Conservation (phyloP, 1,284 basidiomycete species). For the Trametes sp. region DNA sequence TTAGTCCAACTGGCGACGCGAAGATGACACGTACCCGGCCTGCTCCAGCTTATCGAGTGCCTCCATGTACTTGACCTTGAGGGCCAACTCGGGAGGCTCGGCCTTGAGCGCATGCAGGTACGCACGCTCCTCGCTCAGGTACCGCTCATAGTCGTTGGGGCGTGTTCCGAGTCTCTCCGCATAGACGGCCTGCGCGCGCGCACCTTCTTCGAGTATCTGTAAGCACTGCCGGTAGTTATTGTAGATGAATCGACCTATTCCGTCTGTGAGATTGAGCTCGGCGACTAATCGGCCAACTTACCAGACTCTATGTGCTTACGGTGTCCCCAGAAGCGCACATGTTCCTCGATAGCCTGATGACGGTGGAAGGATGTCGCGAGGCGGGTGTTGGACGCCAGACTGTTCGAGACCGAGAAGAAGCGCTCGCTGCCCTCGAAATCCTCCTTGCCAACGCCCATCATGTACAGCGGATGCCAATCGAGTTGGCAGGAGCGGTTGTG, state of each 20-base stretch:
- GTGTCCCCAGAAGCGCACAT: slow-evolving; percentile 25
- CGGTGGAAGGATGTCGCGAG: slow-evolving; percentile 39
- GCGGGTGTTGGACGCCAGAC: slow-evolving; percentile 34
- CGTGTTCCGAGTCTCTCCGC: slow-evolving; percentile 6
- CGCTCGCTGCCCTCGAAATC: slow-evolving; percentile 46
- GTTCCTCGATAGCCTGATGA: slow-evolving; percentile 33
- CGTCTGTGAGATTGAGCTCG: background rate
- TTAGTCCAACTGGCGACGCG: no score
- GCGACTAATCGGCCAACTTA: background rate
- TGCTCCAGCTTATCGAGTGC: background rate
- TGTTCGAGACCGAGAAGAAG: slow-evolving; percentile 43
- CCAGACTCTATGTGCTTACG: slow-evolving; percentile 29
- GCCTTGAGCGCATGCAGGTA: background rate
- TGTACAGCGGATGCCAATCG: slow-evolving; percentile 42
- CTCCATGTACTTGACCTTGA: slow-evolving; percentile 3
- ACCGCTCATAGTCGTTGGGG: slow-evolving; percentile 30
- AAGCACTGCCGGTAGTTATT: slow-evolving; percentile 7
- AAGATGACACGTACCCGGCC: background rate
- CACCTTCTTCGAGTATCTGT: slow-evolving; percentile 14
- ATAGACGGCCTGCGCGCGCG: slow-evolving; percentile 19
- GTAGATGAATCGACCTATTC: background rate
- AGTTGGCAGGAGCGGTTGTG: slow-evolving; percentile 46
- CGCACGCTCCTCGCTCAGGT: slow-evolving; percentile 14
- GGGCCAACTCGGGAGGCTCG: slow-evolving; percentile 2
- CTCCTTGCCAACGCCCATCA: slow-evolving; percentile 43